A percentile compares a stretch with the other conserved stretches of the same genome.
phyloP scores from a whole-genome alignment of 164 flowering plant species.

The Berberis vulgaris region DNA sequence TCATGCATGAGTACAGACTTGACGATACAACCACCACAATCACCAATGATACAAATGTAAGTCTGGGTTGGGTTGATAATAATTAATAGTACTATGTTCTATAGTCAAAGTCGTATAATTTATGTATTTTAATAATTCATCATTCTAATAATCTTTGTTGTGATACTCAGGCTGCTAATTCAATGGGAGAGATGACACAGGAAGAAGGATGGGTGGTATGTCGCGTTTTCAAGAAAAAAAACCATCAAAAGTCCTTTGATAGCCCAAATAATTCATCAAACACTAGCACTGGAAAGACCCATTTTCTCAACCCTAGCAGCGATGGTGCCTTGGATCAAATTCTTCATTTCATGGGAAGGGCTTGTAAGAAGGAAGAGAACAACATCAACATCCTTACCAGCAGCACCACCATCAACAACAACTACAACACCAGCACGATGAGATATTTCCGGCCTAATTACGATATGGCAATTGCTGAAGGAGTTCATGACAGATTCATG shows the following conservation, averaged over 20 bases:
- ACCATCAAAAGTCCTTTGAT: slow-evolving; percentile 50
- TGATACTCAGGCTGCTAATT: slow-evolving; percentile 7
- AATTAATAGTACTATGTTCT: too few species aligned
- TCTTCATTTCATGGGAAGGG: slow-evolving; percentile 59
- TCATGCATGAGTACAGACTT: slow-evolving; percentile 90
- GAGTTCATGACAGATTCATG: slow-evolving; percentile 18
- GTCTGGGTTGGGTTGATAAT: neutral
- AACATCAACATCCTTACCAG: slow-evolving; percentile 1
- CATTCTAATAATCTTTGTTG: too few species aligned
- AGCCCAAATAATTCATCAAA: slow-evolving; percentile 29
- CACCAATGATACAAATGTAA: slow-evolving; percentile 25
- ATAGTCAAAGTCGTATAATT: too few species aligned
- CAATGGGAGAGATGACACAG: slow-evolving; percentile 25
- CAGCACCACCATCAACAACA: slow-evolving; percentile 10
- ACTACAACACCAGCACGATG: neutral
- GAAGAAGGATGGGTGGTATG: slow-evolving; percentile 96
- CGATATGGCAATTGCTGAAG: slow-evolving; percentile 7
- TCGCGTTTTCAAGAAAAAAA: slow-evolving; percentile 78
- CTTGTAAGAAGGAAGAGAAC: slow-evolving; percentile 45
- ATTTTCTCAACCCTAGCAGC: slow-evolving; percentile 22
- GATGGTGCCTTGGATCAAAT: slow-evolving; percentile 65
- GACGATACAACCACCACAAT: slow-evolving; percentile 34
- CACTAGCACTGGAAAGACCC: slow-evolving; percentile 18
- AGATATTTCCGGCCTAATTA: slow-evolving; percentile 6
- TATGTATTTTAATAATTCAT: too few species aligned